Evolutionary conservation across 2,329 filamentous ascomycete species (phyloP), one percentile per base, ranked within the genome.

Genomic region (Verticillium nonalfalfae): DNA sequence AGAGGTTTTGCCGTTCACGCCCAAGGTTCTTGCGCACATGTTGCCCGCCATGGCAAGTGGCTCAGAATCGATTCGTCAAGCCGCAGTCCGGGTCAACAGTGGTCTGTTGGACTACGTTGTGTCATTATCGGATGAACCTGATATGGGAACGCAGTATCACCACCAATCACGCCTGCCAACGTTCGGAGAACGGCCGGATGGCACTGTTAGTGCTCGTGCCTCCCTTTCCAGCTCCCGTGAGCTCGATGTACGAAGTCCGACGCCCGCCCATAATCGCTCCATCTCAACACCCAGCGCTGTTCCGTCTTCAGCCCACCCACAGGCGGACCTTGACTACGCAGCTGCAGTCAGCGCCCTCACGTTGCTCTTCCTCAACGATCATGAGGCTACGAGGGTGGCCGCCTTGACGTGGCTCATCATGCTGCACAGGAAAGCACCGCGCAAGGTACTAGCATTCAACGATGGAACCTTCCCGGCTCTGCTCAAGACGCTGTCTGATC

Each of bases 361-460:
- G 0, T 77, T 98, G 7, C 86, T 98, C 59, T 98, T 99, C 70
- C 79, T 99, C 59, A 97, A 99, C 70, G 94, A 99, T 68, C 92
- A 98, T 71, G 96, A 99, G 78, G 93, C 91, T 34, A 99, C 95
- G 2, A 87, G 95, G 63, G 93, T 98, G 34, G 94, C 93, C 40
- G 93, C 95, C 15, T 80, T 99, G 63, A 94, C 91, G 6, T 99
- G 95, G 95, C 83, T 99, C 61, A 95, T 98, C 62, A 98, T 98
- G 94, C 82, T 99, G 50, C 95, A 99, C 73, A 87, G 91, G 65
- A 98, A 97, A 78, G 94, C 95, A 3, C 95, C 95, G 0, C 85
- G 90, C 59, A 97, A 97, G 73, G 91, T 97, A 14, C 83, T 98
- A 45, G 93, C 94, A 9, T 97, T 97, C 71, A 97, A 98, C 67